A percentile compares a stretch with the other conserved stretches of the same genome.
Evolutionary conservation across 805 yeast genomes (phyloP).

Genomic region (Metschnikowia drakensbergensis): DNA sequence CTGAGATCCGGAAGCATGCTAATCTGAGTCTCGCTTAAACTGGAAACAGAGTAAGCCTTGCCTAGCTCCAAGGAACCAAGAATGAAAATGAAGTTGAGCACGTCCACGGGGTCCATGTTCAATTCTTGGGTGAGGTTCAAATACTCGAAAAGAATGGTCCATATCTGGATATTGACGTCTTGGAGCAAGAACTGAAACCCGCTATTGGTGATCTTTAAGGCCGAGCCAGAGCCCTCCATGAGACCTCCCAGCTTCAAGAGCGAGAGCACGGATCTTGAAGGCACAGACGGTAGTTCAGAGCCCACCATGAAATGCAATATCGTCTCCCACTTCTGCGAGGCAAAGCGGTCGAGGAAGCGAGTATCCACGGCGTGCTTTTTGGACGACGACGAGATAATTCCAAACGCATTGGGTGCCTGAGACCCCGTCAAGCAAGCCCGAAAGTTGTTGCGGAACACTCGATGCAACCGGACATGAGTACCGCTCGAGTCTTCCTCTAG

Average conservation of each 20-base stretch:
- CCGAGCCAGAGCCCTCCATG: constrained; percentile 63
- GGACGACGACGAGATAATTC: constrained; percentile 54
- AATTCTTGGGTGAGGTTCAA: constrained; percentile 77
- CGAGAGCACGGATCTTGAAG: constrained; percentile 72
- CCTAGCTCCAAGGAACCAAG: constrained; percentile 91
- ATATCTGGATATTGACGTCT: constrained; percentile 89
- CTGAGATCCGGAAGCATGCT: constrained; percentile 84
- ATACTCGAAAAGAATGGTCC: constrained; percentile 88
- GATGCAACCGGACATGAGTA: constrained; percentile 54
- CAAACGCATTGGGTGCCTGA: constrained; percentile 63
- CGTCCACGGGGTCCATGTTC: constrained; percentile 95
- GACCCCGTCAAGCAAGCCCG: constrained; percentile 84
- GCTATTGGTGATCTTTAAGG: constrained; percentile 71
- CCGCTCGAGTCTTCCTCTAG: constrained; percentile 56
- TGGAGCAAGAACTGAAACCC: constrained; percentile 94
- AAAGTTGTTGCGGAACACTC: constrained; percentile 70
- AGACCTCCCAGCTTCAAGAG: constrained; percentile 76
- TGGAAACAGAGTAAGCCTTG: constrained; percentile 68
- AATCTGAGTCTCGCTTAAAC: constrained; percentile 73
- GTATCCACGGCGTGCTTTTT: constrained; percentile 57
- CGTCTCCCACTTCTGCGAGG: constrained; percentile 88
- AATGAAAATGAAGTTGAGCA: constrained; percentile 87
- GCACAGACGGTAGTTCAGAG: constrained; percentile 67
- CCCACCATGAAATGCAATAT: constrained; percentile 98
- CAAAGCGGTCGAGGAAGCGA: constrained; percentile 72